These are phyloP conservation scores for Penicillium sp. DNA, from an alignment of 2,329 filamentous ascomycete genomes.

Conservation along the genomic window DNA sequence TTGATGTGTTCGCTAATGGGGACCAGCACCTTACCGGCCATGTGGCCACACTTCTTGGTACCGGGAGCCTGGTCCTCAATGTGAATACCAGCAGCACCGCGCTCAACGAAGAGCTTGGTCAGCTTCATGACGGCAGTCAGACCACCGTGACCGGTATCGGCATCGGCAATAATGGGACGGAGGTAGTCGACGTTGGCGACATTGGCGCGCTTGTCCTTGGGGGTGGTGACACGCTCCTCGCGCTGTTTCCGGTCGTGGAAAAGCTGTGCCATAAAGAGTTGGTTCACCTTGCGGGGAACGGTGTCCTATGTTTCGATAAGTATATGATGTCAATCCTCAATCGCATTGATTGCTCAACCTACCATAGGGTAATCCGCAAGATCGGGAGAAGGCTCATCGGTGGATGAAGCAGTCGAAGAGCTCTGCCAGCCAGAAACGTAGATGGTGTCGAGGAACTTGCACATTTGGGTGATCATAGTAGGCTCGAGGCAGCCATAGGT, in stretches of 20 bases:
- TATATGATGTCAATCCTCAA: background rate
- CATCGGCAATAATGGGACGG: slow-evolving; percentile 91
- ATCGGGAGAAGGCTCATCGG: slow-evolving; percentile 95
- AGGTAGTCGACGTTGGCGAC: slow-evolving; percentile 86
- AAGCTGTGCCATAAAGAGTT: slow-evolving; percentile 96
- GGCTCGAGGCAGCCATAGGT: slow-evolving; percentile 97
- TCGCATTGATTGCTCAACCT: slow-evolving; percentile 28
- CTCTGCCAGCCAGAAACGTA: slow-evolving; percentile 99
- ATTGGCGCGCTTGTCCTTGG: slow-evolving; percentile 65
- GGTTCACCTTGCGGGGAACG: slow-evolving; percentile 95
- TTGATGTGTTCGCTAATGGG: slow-evolving; percentile 98
- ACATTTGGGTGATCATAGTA: slow-evolving; percentile 99
- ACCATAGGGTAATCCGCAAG: slow-evolving; percentile 95
- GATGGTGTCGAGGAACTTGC: slow-evolving; percentile 95
- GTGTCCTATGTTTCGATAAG: slow-evolving; percentile 61
- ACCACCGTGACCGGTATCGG: slow-evolving; percentile 94
- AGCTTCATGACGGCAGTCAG: slow-evolving; percentile 99
- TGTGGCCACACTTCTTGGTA: slow-evolving; percentile 99
- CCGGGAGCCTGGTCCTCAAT: slow-evolving; percentile 98
- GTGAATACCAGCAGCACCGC: slow-evolving; percentile 94
- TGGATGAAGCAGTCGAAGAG: slow-evolving; percentile 89
- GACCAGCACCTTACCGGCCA: slow-evolving; percentile 97
- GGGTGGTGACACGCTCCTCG: slow-evolving; percentile 77
- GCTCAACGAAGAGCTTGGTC: slow-evolving; percentile 94
- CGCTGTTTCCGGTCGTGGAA: slow-evolving; percentile 99